Conservation (phyloP, 2,329 filamentous ascomycete genomes). For the Pseudocercospora vitis region DNA sequence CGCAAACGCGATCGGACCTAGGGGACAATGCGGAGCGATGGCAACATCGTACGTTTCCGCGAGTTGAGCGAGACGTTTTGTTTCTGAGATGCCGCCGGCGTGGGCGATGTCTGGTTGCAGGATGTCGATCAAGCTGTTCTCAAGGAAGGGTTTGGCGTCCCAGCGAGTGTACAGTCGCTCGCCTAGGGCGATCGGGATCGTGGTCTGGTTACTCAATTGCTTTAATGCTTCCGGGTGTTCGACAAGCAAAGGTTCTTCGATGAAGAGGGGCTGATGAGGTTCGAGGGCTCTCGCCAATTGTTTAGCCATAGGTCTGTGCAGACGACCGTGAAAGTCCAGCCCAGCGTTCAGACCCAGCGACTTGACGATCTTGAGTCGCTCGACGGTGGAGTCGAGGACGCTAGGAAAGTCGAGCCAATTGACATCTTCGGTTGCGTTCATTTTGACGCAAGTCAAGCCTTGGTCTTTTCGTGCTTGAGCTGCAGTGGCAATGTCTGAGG, state of each 20-base stretch:
- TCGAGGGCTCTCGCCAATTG: slow-evolving; percentile 68
- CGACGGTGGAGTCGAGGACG: slow-evolving; percentile 62
- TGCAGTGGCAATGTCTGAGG: slow-evolving; percentile 60
- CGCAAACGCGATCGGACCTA: slow-evolving; percentile 71
- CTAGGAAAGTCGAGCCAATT: slow-evolving; percentile 74
- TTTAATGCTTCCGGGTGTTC: slow-evolving; percentile 69
- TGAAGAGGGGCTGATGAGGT: slow-evolving; percentile 69
- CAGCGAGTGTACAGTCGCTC: slow-evolving; percentile 71
- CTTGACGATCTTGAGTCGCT: slow-evolving; percentile 68
- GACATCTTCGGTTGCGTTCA: slow-evolving; percentile 76
- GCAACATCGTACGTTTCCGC: slow-evolving; percentile 69
- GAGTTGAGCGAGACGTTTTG: slow-evolving; percentile 68
- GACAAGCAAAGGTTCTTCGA: slow-evolving; percentile 71
- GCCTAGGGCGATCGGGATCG: slow-evolving; percentile 68
- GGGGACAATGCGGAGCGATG: slow-evolving; percentile 70
- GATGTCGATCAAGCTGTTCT: slow-evolving; percentile 67
- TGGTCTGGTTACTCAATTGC: slow-evolving; percentile 57
- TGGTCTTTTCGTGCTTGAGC: slow-evolving; percentile 57
- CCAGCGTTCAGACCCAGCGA: slow-evolving; percentile 69
- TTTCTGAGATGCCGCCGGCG: slow-evolving; percentile 69
- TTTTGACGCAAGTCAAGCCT: slow-evolving; percentile 69
- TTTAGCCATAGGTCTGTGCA: slow-evolving; percentile 80
- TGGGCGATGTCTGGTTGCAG: slow-evolving; percentile 73
- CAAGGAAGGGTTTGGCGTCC: slow-evolving; percentile 72
- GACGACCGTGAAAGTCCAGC: slow-evolving; percentile 74